Conservation (phyloP, 169 alveolate species). For the Theileria orientalis region DNA sequence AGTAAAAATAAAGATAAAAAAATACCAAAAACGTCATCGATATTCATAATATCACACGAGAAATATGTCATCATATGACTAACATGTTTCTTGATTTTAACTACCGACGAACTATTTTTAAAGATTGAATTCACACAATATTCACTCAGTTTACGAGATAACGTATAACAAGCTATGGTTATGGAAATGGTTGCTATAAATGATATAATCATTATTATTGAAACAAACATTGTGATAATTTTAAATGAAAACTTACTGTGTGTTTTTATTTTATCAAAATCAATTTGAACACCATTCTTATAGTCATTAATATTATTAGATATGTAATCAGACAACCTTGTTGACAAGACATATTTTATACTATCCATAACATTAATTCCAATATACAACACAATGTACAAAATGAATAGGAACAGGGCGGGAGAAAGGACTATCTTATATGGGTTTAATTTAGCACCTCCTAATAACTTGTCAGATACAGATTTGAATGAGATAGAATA, state of each 20-base stretch:
- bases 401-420: neutral
- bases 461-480: neutral
- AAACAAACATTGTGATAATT: neutral
- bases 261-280: neutral
- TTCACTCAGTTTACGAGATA: conserved; percentile 28
- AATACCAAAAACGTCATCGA: conserved; percentile 39
- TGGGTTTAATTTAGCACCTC: conserved; percentile 5
- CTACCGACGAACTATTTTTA: conserved; percentile 6
- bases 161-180: neutral
- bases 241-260: neutral
- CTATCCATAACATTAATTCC: neutral
- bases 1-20: conserved; percentile 2
- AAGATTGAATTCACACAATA: too few relatives aligned
- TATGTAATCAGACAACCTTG: neutral
- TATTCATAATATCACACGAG: too few relatives aligned
- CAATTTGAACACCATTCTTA: neutral
- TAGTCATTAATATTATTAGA: neutral
- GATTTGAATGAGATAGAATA: neutral
- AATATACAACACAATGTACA: neutral
- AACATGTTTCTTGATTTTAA: conserved; percentile 11
- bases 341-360: neutral
- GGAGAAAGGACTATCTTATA: neutral
- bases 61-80: conserved; percentile 32
- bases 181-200: neutral
- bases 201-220: neutral